Evolutionary conservation across 2,329 filamentous ascomycete species (phyloP).

Genomic region (Trichoderma breve): DNA sequence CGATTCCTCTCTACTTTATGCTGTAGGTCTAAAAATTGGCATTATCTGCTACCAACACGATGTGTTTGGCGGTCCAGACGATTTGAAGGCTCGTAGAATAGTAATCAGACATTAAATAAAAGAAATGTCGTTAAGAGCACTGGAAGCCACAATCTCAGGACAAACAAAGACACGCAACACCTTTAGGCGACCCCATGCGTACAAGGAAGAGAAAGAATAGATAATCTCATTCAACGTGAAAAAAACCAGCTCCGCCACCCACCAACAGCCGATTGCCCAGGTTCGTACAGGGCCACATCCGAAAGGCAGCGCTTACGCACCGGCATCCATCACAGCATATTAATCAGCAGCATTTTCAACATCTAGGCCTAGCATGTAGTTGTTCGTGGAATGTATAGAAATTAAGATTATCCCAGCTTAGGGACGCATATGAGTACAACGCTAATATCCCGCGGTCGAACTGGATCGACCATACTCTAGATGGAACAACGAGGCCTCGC

Average conservation of each 20-base stretch:
- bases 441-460: no score
- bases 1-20: not conserved
- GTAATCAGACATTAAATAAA: not conserved
- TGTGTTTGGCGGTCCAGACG: not conserved
- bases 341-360: not conserved
- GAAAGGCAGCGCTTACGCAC: not conserved
- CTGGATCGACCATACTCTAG: no score
- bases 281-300: not conserved
- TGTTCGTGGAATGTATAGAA: not conserved
- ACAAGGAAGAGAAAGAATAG: not conserved
- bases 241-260: not conserved
- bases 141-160: not conserved
- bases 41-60: not conserved
- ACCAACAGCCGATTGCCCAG: not conserved
- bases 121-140: not conserved
- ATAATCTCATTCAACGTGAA: not conserved
- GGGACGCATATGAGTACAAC: not conserved
- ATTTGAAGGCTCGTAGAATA: accelerated
- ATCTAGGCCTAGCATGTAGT: not conserved
- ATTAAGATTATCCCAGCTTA: not conserved
- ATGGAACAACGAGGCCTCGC: no score
- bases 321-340: not conserved
- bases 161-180: not conserved
- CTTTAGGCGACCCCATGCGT: not conserved
- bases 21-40: not conserved